phyloP scores from a whole-genome alignment of 306 rosid genomes.

The Prunus fruticosa region DNA sequence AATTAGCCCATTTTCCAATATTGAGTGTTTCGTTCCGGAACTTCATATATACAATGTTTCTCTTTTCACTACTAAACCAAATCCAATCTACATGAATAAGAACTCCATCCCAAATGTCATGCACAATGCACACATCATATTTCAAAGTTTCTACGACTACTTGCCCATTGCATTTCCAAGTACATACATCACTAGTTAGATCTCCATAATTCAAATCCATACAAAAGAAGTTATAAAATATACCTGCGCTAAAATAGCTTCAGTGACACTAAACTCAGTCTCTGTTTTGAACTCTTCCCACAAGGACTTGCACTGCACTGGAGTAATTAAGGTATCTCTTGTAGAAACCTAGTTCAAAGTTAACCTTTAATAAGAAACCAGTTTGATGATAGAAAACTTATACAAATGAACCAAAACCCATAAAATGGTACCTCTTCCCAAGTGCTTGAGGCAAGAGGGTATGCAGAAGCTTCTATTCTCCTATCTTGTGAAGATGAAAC shows the following conservation, averaged over 20 bases:
- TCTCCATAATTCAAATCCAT: background rate
- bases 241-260: constrained; percentile 91
- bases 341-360: constrained; percentile 53
- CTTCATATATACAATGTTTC: background rate
- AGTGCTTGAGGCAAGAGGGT: constrained; percentile 77
- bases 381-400: constrained; percentile 15
- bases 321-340: constrained; percentile 58
- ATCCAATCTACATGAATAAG: background rate
- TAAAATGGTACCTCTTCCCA: constrained; percentile 80
- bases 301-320: constrained; percentile 81
- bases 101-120: background rate
- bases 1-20: background rate
- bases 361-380: constrained; percentile 14
- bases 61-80: background rate
- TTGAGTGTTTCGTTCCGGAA: background rate
- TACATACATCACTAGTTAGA: background rate
- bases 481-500: constrained; percentile 42
- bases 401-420: constrained; percentile 22
- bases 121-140: background rate
- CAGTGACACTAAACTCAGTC: constrained; percentile 70
- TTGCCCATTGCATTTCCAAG: background rate
- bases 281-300: constrained; percentile 87
- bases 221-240: background rate
- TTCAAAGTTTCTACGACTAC: background rate
- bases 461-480: constrained; percentile 40